phyloP scores from a whole-genome alignment of 75 land plant species.

The Isoetes taiwanensis region DNA sequence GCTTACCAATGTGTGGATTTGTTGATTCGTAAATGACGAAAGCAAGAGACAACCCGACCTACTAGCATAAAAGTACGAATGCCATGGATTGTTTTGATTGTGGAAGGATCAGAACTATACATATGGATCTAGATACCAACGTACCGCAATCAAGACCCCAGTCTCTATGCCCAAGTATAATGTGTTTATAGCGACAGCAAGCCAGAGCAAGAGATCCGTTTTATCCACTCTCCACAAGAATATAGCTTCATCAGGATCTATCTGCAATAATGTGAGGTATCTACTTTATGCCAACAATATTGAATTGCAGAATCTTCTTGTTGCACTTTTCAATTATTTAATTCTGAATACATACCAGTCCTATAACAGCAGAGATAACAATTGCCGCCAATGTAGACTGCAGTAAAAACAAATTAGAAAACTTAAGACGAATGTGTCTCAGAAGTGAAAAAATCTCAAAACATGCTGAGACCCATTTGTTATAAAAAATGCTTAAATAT shows the following conservation, averaged over 20 bases:
- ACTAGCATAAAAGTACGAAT: constrained; percentile 12
- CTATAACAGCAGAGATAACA: constrained; percentile 89
- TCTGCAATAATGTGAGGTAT: constrained; percentile 26
- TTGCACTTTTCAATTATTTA: no score
- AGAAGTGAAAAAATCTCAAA: no score
- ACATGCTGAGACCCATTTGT: no score
- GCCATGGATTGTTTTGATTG: constrained; percentile 2
- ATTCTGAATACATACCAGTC: constrained; percentile 78
- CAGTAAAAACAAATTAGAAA: not conserved
- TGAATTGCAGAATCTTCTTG: no score
- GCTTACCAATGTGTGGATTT: constrained; percentile 93
- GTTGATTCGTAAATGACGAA: constrained; percentile 98
- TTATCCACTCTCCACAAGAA: constrained; percentile 88
- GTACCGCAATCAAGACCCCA: constrained; percentile 95
- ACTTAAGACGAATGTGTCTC: no score
- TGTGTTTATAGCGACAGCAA: constrained; percentile 45
- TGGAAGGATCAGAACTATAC: not conserved
- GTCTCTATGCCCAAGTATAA: constrained; percentile 84
- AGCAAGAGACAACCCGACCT: constrained; percentile 90
- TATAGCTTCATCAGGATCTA: constrained; percentile 85
- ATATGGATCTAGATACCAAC: constrained; percentile 8
- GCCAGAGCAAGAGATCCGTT: constrained; percentile 82
- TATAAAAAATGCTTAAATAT: no score
- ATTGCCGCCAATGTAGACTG: constrained; percentile 96
- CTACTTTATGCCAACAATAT: not conserved